A percentile compares a stretch with the other conserved stretches of the same genome.
Evolutionary conservation across 2,329 filamentous ascomycete species (phyloP).

Genomic region (Fusarium sp.): DNA sequence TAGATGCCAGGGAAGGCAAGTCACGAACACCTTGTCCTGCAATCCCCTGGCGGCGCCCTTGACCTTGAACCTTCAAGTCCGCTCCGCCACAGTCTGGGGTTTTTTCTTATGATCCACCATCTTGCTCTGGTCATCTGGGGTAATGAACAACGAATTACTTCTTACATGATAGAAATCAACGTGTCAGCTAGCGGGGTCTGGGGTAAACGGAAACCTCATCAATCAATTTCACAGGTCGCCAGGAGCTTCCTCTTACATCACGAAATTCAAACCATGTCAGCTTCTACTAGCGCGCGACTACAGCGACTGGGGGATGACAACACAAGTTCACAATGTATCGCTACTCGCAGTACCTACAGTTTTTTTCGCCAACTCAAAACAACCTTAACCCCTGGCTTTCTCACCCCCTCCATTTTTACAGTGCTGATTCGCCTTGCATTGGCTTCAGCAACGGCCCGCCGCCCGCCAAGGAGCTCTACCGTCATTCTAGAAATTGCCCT

Average conservation of each 20-base stretch:
- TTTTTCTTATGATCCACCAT: background rate
- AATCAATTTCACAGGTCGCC: background rate
- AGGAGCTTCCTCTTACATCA: background rate
- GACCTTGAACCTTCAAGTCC: background rate
- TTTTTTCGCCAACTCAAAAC: background rate
- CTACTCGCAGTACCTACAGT: background rate
- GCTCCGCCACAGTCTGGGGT: background rate
- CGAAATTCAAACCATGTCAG: background rate
- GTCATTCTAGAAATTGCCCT: slow-evolving; percentile 17
- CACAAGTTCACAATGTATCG: background rate
- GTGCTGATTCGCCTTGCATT: slow-evolving; percentile 2
- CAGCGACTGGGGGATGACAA: too few species aligned
- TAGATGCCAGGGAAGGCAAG: background rate
- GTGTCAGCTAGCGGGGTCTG: background rate
- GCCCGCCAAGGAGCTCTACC: slow-evolving; percentile 1
- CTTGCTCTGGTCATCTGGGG: background rate
- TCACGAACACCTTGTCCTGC: background rate
- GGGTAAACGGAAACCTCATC: background rate
- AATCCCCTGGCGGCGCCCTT: background rate
- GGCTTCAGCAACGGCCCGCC: background rate
- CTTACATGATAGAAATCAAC: background rate
- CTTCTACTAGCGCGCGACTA: background rate
- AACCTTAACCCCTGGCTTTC: background rate
- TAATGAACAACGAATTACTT: background rate
- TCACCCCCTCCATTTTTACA: background rate